Base-by-base conservation (phyloP, 2,329 filamentous ascomycete species). In the Nectriaceae sp. region DNA sequence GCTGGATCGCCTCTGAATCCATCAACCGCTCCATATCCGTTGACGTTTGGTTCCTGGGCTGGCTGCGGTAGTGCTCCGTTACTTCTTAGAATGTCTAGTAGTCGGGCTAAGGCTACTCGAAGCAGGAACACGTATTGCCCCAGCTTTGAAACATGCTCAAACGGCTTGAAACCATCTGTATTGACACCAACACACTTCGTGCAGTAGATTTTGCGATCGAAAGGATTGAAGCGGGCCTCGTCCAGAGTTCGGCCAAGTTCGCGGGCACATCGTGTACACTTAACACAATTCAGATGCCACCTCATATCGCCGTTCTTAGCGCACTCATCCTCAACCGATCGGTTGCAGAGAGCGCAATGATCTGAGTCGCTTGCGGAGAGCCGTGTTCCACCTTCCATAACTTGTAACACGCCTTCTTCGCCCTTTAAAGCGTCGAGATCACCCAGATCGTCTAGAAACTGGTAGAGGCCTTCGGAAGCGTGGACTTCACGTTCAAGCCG, bases 81-180 rank as follows among this genome's bases (percentile, higher is more conserved):
- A 57, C 80, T 89, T 54, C 90, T 85, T 26, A 99, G 79, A 22
- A 95, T 96, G 38, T 93, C 89, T 52, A 99, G 77, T 20, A 99
- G 78, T 48, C 94, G 81, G 20, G 94, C 94, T 57, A 99, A 81
- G 16, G 94, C 94, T 19, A 99, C 94, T 62, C 90, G 85, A 35
- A 99, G 78, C 18, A 99, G 76, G 69, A 97, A 97, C 5, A 97
- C 86, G 65, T 96, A 99, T 73, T 99, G 93, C 65, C 94, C 88
- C 46, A 99, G 76, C 67, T 95, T 91, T 16, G 89, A 89, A 31
- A 97, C 83, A 52, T 84, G 82, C 52, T 86, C 80, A 62, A 97
- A 89, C 1, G 73, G 62, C n/a, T 72, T 63, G 15, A 69, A 66
- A 11, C 68, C 67, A 11, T 85, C 84, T 8, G 79, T 75, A 42